These are phyloP conservation scores for Kondoa subrosea DNA, from an alignment of 768 basidiomycete genomes.

Conservation along the genomic window DNA sequence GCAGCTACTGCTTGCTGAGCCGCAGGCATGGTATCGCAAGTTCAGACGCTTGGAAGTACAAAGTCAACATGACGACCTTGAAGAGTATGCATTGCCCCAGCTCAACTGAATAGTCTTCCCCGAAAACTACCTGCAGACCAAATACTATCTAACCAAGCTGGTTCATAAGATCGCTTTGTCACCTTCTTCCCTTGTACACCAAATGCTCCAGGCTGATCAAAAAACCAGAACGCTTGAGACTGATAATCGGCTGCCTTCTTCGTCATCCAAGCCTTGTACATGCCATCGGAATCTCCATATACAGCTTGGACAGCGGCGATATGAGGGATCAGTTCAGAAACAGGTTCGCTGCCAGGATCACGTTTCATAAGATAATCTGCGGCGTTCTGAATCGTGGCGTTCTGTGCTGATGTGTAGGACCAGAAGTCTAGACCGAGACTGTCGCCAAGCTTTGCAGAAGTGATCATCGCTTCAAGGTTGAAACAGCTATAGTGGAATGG, in stretches of 20 bases:
- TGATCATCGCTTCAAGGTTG: conserved; percentile 53
- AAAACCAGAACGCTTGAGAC: conserved; percentile 13
- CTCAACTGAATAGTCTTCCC: no score
- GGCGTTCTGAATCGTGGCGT: conserved; percentile 44
- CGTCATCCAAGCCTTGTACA: conserved; percentile 39
- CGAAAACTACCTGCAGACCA: no score
- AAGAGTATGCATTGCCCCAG: not conserved
- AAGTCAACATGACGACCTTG: not conserved
- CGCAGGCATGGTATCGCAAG: not conserved
- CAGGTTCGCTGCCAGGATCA: conserved; percentile 36
- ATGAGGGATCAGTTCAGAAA: conserved; percentile 42
- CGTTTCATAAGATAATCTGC: conserved; percentile 42
- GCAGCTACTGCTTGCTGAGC: not conserved
- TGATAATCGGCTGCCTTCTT: conserved; percentile 19
- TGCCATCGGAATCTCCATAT: conserved; percentile 49
- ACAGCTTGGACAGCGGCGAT: conserved; percentile 44
- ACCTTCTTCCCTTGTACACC: no score
- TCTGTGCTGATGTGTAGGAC: conserved; percentile 38
- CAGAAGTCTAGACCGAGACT: conserved; percentile 40
- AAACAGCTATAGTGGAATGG: conserved; percentile 54
- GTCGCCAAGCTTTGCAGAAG: conserved; percentile 43
- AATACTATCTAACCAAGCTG: not conserved
- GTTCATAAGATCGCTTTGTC: not conserved
- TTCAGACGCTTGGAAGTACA: not conserved
- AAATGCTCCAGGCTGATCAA: conserved; percentile 15